Base-by-base conservation (phyloP, 371 early-diverging fungal species). In the Mortierella sp. region DNA sequence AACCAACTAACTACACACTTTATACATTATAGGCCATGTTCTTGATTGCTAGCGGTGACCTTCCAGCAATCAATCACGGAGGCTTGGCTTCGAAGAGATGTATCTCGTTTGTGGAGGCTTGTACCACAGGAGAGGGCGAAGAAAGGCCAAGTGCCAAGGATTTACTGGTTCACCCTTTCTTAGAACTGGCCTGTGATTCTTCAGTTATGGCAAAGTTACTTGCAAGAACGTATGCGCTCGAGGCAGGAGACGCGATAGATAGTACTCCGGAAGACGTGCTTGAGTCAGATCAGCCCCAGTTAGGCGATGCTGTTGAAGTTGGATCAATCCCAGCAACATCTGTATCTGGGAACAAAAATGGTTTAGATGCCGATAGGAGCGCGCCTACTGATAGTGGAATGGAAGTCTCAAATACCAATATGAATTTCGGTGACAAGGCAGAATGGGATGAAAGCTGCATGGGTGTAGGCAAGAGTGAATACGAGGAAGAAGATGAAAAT, bases 31-130 rank as follows among this genome's bases (percentile, higher is more conserved):
- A 90, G 88, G 91, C 92, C 49, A 82, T 91, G 53, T 89, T 89
- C 68, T 75, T 90, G 58, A 89, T 91, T 76, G 92, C 90, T 0
- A 88, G 89, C 22, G 88, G 87, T 70, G 92, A 89, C 12, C 64
- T 89, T 35, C 92, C 92, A 22, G 49, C 84, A n/a, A 70, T 90
- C 47, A 81, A 84, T 35, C 82, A 89, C 22, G 85, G 86, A 8
- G 88, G 86, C 34, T 72, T 73, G 19, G 88, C 88, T 76, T 89
- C 89, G 15, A 82, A 84, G 47, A 66, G 81, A 31, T 86, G 89
- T 32, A 85, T 86, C 42, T 86, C 88, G 28, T 91, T 91, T 65
- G 63, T 89, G 3, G 68, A 66, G 4, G 83, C 75, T 37, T 90
- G 90, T 60, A 86, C 87, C 22, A 58, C 72, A 40, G 81, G 83